Percentiles rank a stretch among this genome's conserved stretches.
These are phyloP conservation scores for Fusarium anthophilum DNA, from an alignment of 2,329 filamentous ascomycete species.

Conservation along the genomic window DNA sequence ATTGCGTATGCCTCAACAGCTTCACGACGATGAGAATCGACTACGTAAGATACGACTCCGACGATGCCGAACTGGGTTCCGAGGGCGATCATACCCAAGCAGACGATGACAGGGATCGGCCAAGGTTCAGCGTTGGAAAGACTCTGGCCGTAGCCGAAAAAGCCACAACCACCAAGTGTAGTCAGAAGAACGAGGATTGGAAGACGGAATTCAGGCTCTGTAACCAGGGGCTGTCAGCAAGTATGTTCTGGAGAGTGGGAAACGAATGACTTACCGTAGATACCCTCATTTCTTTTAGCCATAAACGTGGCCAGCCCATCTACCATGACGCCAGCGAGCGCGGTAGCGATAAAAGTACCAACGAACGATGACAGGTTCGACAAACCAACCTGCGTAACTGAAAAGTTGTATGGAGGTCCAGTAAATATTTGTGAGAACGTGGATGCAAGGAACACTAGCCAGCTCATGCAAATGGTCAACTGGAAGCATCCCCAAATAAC, in stretches of 20 bases:
- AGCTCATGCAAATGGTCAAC: not conserved
- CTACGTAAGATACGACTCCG: not conserved
- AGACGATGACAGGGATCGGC: not conserved
- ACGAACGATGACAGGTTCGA: not conserved
- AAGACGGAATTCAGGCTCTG: not conserved
- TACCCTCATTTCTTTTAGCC: not conserved
- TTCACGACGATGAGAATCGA: not conserved
- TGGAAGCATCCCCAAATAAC: not conserved
- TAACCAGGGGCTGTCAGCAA: accelerated
- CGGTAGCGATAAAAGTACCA: not conserved
- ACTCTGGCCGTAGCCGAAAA: not conserved
- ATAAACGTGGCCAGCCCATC: not conserved
- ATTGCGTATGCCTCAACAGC: not conserved
- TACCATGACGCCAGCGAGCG: not conserved
- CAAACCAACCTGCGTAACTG: not conserved
- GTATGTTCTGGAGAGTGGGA: too few relatives aligned
- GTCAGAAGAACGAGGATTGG: not conserved
- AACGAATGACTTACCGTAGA: not conserved
- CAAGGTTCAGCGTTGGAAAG: not conserved
- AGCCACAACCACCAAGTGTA: not conserved
- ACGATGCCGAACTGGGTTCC: not conserved
- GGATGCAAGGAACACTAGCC: not conserved
- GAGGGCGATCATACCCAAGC: not conserved
- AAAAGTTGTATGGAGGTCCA: not conserved
- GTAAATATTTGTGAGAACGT: not conserved